Evolutionary conservation across 176 grass and related monocot species (phyloP).

Genomic region (Oryza coarctata): DNA sequence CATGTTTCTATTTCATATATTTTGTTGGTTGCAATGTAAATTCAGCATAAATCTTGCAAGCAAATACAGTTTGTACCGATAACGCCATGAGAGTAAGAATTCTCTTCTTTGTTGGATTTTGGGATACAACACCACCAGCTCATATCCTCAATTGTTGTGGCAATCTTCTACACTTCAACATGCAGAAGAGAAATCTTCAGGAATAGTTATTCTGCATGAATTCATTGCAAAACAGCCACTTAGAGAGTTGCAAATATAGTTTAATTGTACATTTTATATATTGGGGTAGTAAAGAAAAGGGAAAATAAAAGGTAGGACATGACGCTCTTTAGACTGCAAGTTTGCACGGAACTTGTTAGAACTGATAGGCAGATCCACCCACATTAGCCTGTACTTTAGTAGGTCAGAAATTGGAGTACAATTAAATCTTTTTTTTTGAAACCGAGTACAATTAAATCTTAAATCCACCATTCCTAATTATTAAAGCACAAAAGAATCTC

Average conservation of each 20-base stretch:
- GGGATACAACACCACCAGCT: slow-evolving; percentile 66
- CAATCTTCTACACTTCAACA: slow-evolving; percentile 18
- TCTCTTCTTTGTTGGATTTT: slow-evolving; percentile 27
- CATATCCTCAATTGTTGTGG: slow-evolving; percentile 44
- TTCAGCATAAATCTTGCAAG: background rate
- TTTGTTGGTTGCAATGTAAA: slow-evolving; percentile 1
- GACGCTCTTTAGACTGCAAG: background rate
- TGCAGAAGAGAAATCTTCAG: background rate
- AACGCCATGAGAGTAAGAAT: slow-evolving; percentile 18
- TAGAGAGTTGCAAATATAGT: background rate
- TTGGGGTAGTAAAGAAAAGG: background rate
- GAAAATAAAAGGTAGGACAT: background rate
- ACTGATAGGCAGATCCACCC: background rate
- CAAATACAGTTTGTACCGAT: slow-evolving; percentile 41
- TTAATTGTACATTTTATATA: background rate
- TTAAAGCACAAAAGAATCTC: slow-evolving; percentile 3
- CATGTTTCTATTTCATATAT: background rate
- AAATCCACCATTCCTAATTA: background rate
- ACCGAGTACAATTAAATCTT: background rate
- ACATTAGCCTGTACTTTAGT: background rate
- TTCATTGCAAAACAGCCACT: background rate
- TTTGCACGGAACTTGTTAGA: background rate
- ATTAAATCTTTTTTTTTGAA: too few relatives aligned
- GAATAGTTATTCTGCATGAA: background rate
- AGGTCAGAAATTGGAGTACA: too few relatives aligned